phyloP scores from a whole-genome alignment of 2,329 filamentous ascomycete genomes.

The Emmonsiellopsis sp. region DNA sequence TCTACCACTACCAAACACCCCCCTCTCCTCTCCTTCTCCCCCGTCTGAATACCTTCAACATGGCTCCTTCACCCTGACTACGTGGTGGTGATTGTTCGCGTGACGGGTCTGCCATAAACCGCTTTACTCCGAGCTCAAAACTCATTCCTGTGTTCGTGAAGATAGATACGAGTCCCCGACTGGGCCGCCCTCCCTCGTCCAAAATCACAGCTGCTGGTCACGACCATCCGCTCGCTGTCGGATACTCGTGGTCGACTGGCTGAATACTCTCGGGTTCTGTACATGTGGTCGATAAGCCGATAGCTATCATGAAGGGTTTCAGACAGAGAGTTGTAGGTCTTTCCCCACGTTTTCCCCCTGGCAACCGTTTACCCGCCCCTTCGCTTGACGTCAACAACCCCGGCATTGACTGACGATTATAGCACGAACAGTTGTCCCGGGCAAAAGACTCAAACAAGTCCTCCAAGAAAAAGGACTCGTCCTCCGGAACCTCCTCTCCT shows the following conservation, averaged over 20 bases:
- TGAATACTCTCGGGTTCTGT: conserved; percentile 4
- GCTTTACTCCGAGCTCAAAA: not conserved
- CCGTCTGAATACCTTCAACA: too few species aligned
- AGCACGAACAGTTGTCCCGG: conserved; percentile 80
- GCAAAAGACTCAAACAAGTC: conserved; percentile 83
- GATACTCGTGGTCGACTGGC: conserved; percentile 9
- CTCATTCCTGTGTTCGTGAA: not conserved
- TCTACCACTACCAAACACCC: too few species aligned
- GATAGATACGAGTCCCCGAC: not conserved
- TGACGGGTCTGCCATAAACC: not conserved
- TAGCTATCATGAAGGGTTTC: conserved; percentile 84
- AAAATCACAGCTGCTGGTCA: conserved; percentile 3
- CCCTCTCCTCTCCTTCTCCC: too few species aligned
- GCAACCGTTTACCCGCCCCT: conserved; percentile 4
- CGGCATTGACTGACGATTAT: conserved; percentile 38
- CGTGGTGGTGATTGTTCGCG: not conserved
- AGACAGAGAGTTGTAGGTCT: conserved; percentile 88
- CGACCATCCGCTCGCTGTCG: conserved; percentile 4
- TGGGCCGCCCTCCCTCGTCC: not conserved
- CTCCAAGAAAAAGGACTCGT: conserved; percentile 52
- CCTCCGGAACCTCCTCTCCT: conserved; percentile 68
- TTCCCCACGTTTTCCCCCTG: conserved; percentile 18
- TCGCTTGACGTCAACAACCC: conserved; percentile 10
- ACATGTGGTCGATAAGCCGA: conserved; percentile 19
- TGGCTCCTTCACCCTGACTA: not conserved